Evolutionary conservation across 495 filamentous ascomycete genomes (phyloP).

Genomic region (Neurospora sp.): DNA sequence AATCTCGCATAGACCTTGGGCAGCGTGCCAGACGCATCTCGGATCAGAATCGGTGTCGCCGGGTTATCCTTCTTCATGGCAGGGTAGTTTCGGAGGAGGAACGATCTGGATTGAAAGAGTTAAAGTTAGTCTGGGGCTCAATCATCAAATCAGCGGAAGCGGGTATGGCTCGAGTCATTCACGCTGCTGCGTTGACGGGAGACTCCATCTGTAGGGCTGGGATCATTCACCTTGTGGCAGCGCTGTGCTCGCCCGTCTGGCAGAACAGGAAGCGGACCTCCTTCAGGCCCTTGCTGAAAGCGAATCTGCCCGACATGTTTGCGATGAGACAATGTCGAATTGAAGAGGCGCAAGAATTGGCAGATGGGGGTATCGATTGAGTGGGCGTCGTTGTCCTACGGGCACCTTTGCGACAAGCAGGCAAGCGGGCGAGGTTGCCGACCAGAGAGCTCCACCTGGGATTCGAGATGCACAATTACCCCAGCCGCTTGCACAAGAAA

Average conservation of each 20-base stretch:
- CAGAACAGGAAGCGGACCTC: conserved; percentile 97
- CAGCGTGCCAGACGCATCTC: conserved; percentile 73
- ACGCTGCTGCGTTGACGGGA: neutral
- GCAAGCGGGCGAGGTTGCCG: conserved; percentile 8
- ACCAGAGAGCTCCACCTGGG: conserved; percentile 1
- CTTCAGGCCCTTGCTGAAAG: conserved; percentile 77
- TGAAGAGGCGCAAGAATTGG: neutral
- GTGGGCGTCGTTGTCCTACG: conserved; percentile 3
- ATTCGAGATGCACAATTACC: neutral
- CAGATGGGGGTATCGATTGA: conserved; percentile 7
- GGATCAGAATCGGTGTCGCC: conserved; percentile 83
- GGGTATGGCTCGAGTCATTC: neutral
- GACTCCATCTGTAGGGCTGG: neutral
- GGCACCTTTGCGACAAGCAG: neutral
- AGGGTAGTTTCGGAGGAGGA: conserved; percentile 85
- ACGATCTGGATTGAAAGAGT: conserved; percentile 54
- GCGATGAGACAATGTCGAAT: neutral
- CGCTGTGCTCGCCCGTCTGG: conserved; percentile 82
- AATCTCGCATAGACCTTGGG: conserved; percentile 90
- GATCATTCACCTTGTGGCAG: conserved; percentile 60
- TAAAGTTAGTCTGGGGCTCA: neutral
- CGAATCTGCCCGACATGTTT: conserved; percentile 86
- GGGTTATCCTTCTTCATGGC: conserved; percentile 99
- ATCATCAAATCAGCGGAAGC: neutral
- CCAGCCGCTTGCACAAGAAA: neutral